A percentile compares a stretch with the other conserved stretches of the same genome.
Evolutionary conservation across 805 yeast genomes (phyloP).

Genomic region (Pichia cabralensis): DNA sequence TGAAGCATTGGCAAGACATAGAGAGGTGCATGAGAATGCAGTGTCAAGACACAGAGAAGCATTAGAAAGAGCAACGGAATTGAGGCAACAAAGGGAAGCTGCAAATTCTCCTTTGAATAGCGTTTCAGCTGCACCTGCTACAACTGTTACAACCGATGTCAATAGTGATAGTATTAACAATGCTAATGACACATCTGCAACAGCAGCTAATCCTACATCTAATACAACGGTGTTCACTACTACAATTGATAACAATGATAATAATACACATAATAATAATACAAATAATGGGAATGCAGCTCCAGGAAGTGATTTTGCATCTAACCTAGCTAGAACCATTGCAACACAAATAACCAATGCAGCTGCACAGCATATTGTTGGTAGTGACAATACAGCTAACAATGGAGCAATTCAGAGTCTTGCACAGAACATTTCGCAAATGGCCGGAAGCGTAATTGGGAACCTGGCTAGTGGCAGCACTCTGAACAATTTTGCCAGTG

Average conservation of each 20-base stretch:
- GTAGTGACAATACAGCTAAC: too few species aligned
- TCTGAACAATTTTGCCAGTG: constrained; percentile 1
- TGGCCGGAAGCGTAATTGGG: constrained; percentile 5
- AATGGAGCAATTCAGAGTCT: not conserved
- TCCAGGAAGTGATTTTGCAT: constrained; percentile 2
- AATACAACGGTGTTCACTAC: not conserved
- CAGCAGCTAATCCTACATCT: constrained; percentile 1
- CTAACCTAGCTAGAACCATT: too few species aligned
- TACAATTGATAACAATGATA: too few species aligned
- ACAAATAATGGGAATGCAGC: not conserved
- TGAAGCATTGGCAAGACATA: constrained; percentile 4
- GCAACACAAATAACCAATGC: constrained; percentile 8
- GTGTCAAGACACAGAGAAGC: too few species aligned
- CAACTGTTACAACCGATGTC: too few species aligned
- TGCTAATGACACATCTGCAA: not conserved
- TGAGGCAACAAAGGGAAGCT: constrained; percentile 2
- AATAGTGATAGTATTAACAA: too few species aligned
- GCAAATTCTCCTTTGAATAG: too few species aligned
- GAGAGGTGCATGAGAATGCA: constrained; percentile 6
- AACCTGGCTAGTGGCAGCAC: not conserved
- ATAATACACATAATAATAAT: too few species aligned
- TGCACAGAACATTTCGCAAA: constrained; percentile 3
- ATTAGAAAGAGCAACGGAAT: constrained; percentile 5
- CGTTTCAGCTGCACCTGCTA: too few species aligned
- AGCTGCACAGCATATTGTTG: constrained; percentile 6